Percentiles rank a stretch among this genome's conserved stretches.
Evolutionary conservation across 345 rosid genomes (phyloP).

Genomic region (Hypericum androsaemum): DNA sequence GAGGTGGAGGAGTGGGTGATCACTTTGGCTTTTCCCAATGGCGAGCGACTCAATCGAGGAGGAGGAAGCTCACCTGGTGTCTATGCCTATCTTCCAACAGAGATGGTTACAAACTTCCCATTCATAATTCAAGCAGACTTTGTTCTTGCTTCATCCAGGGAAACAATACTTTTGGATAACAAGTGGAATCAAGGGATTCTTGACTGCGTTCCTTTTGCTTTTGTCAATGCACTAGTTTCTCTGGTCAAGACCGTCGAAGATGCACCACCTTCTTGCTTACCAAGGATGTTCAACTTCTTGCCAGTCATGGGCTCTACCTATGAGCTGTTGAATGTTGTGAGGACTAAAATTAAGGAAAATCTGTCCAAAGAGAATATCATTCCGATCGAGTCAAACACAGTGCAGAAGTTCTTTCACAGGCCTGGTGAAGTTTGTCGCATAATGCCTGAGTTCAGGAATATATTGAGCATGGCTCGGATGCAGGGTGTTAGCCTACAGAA

Average conservation of each 20-base stretch:
- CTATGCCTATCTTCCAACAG: too few relatives aligned
- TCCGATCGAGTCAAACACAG: conserved; percentile 41
- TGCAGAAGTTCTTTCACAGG: conserved; percentile 55
- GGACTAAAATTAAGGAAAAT: conserved; percentile 30
- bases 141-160: too few relatives aligned
- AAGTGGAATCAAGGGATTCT: too few relatives aligned
- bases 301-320: conserved; percentile 35
- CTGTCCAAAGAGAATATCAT: conserved; percentile 33
- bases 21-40: too few relatives aligned
- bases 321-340: conserved; percentile 29
- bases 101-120: conserved; percentile 59
- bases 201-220: too few relatives aligned
- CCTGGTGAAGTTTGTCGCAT: conserved; percentile 52
- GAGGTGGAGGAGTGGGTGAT: too few relatives aligned
- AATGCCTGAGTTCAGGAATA: conserved; percentile 47
- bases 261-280: conserved; percentile 44
- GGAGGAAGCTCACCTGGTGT: too few relatives aligned
- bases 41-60: too few relatives aligned
- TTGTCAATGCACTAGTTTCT: conserved; percentile 47
- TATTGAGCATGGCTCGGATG: conserved; percentile 39
- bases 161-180: too few relatives aligned
- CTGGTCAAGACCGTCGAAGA: conserved; percentile 35
- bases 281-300: conserved; percentile 45
- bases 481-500: conserved; percentile 40
- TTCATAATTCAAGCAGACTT: conserved; percentile 72